These are phyloP conservation scores for Chrysoporthe puriensis DNA, from an alignment of 2,329 filamentous ascomycete species.

Conservation along the genomic window DNA sequence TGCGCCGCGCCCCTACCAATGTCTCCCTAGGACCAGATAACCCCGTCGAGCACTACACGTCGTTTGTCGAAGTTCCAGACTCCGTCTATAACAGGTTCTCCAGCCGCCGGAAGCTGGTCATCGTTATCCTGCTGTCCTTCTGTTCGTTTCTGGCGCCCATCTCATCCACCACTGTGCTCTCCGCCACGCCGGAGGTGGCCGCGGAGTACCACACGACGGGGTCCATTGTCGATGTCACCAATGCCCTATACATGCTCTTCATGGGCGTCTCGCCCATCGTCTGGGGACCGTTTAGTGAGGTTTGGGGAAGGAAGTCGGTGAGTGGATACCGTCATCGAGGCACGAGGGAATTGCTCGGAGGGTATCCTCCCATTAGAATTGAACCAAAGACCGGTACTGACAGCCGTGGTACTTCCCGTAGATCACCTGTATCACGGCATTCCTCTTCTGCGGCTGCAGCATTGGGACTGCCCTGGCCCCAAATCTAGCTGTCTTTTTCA, in stretches of 20 bases:
- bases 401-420: constrained; percentile 31
- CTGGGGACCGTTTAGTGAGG: constrained; percentile 68
- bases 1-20: constrained; percentile 30
- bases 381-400: constrained; percentile 10
- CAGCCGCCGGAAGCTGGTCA: constrained; percentile 62
- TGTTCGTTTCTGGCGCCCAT: constrained; percentile 78
- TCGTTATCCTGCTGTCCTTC: constrained; percentile 71
- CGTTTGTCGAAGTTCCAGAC: constrained; percentile 48
- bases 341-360: too few relatives aligned
- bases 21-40: constrained; percentile 35
- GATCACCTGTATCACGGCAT: constrained; percentile 58
- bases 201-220: constrained; percentile 61
- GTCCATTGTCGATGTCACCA: constrained; percentile 67
- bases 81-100: constrained; percentile 69
- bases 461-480: constrained; percentile 69
- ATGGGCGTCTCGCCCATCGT: constrained; percentile 70
- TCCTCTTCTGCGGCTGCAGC: constrained; percentile 66
- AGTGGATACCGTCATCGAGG: constrained; percentile 28
- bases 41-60: constrained; percentile 36
- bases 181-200: constrained; percentile 69
- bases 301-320: constrained; percentile 56
- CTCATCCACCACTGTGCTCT: constrained; percentile 65
- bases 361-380: too few relatives aligned
- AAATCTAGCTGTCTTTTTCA: constrained; percentile 66
- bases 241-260: constrained; percentile 71